Evolutionary conservation across 768 basidiomycete species (phyloP).

Genomic region (Polyporus arcularius): DNA sequence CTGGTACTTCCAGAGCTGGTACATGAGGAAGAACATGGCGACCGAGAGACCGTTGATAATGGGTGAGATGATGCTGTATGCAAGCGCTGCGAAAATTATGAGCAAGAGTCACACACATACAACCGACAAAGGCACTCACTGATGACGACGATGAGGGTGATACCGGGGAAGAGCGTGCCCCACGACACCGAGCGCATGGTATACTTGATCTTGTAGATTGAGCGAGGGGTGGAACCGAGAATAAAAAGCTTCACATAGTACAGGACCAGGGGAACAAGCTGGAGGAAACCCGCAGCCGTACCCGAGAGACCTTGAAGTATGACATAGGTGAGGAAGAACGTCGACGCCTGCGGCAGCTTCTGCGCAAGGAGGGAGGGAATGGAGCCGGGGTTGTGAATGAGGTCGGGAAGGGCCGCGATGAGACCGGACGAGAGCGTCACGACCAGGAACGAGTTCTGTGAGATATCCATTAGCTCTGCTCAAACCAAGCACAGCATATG

Average conservation of each 20-base stretch:
- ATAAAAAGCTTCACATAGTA: conserved; percentile 92
- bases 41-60: conserved; percentile 91
- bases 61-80: conserved; percentile 88
- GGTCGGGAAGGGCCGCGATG: conserved; percentile 61
- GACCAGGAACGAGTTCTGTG: conserved; percentile 90
- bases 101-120: not conserved
- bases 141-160: conserved; percentile 83
- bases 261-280: conserved; percentile 68
- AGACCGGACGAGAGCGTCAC: conserved; percentile 86
- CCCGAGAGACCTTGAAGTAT: conserved; percentile 81
- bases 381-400: conserved; percentile 68
- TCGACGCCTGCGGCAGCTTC: conserved; percentile 81
- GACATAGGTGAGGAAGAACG: conserved; percentile 88
- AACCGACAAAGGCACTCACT: conserved; percentile 43
- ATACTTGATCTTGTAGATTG: conserved; percentile 84
- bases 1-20: conserved; percentile 68
- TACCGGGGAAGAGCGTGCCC: conserved; percentile 76
- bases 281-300: conserved; percentile 78
- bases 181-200: conserved; percentile 61
- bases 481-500: not conserved
- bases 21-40: conserved; percentile 82
- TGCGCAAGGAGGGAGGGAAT: conserved; percentile 72
- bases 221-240: conserved; percentile 86
- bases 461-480: not conserved
- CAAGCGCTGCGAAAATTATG: conserved; percentile 47